phyloP scores from a whole-genome alignment of 2,329 filamentous ascomycete species.

The Corinectria fuckeliana region DNA sequence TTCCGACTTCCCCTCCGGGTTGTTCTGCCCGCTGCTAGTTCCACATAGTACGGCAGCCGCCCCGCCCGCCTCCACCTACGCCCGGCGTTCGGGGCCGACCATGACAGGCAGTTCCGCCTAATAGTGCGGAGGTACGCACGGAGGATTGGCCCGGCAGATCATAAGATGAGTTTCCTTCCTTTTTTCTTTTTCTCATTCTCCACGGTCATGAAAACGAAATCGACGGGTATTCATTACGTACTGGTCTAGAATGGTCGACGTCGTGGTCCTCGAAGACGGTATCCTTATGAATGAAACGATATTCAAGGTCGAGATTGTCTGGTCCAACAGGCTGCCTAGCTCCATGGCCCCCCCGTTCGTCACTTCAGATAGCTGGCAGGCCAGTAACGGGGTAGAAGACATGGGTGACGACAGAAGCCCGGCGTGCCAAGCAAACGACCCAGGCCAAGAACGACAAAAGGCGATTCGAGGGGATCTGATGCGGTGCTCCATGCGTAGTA shows the following conservation, averaged over 20 bases:
- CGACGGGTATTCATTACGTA: neutral
- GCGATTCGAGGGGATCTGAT: neutral
- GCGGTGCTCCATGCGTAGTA: no score
- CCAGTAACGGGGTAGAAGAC: neutral
- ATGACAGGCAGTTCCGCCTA: neutral
- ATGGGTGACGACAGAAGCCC: neutral
- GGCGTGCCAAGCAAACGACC: neutral
- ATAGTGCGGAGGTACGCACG: neutral
- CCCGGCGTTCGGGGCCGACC: neutral
- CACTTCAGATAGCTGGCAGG: constrained; percentile 17
- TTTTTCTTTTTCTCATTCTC: neutral
- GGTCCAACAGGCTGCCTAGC: neutral
- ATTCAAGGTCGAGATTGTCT: neutral
- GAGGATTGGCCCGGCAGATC: neutral
- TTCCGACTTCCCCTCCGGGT: constrained; percentile 14
- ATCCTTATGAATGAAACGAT: neutral
- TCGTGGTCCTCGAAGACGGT: neutral
- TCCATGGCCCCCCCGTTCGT: neutral
- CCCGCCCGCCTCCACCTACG: neutral
- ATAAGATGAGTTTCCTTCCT: neutral
- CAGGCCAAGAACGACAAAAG: constrained; percentile 1
- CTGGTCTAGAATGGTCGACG: neutral
- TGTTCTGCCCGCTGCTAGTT: constrained; percentile 13
- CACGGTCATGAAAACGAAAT: neutral
- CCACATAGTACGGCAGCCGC: neutral